phyloP scores from a whole-genome alignment of 495 filamentous ascomycete genomes.

The Durotheca rogersii region DNA sequence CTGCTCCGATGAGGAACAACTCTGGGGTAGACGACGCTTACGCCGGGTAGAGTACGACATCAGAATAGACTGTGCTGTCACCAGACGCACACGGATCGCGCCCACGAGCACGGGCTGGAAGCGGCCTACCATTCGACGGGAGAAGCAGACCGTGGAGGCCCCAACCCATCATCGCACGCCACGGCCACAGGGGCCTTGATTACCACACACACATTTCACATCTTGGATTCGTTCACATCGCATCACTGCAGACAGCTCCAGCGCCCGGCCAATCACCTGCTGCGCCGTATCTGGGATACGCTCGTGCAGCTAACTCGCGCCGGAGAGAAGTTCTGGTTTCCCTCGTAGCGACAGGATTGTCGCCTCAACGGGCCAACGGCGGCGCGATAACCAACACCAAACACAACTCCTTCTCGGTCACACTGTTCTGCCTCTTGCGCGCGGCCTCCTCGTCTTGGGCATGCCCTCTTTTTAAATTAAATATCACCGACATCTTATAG shows the following conservation, averaged over 20 bases:
- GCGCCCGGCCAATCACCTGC: conserved; percentile 24
- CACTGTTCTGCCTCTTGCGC: conserved; percentile 2
- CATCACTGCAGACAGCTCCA: conserved; percentile 6
- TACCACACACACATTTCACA: conserved; percentile 12
- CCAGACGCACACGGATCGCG: no score
- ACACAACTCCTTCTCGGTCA: conserved; percentile 10
- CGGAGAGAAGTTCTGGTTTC: conserved; percentile 12
- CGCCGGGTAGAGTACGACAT: no score
- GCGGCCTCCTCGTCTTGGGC: background rate
- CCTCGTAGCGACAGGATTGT: conserved; percentile 14
- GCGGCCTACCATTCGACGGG: background rate
- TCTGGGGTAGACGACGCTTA: no score
- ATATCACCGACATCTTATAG: conserved; percentile 19
- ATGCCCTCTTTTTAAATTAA: conserved; percentile 17
- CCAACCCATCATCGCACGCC: conserved; percentile 8
- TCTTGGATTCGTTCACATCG: conserved; percentile 10
- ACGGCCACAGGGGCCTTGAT: conserved; percentile 18
- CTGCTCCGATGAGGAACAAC: no score
- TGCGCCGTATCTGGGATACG: conserved; percentile 13
- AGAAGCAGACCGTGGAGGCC: background rate
- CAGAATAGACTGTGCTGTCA: no score
- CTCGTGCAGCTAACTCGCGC: conserved; percentile 13
- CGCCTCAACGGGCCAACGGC: conserved; percentile 13
- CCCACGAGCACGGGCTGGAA: background rate
- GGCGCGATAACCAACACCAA: background rate